Percentiles rank a stretch among this genome's conserved stretches.
These are phyloP conservation scores for Astrothelium subdiscretum DNA, from an alignment of 495 filamentous ascomycete species.

Conservation along the genomic window DNA sequence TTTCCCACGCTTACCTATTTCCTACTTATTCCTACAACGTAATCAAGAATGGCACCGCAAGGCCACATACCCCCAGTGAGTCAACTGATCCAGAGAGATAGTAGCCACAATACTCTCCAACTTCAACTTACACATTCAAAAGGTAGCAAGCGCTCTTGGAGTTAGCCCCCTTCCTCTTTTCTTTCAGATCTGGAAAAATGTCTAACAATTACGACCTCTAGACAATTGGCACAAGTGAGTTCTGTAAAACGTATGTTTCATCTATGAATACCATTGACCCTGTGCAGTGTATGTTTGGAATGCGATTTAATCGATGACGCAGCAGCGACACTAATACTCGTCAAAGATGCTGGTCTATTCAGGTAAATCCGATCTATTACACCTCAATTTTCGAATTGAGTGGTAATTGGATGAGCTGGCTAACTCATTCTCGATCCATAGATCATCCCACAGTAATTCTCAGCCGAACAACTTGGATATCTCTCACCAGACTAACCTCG, in stretches of 20 bases:
- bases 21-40: not conserved
- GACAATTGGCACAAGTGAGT: slow-evolving; percentile 1
- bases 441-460: not conserved
- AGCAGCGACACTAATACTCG: not conserved
- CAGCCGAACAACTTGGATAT: not conserved
- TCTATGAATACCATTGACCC: not conserved
- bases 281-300: not conserved
- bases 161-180: not conserved
- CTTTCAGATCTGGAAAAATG: not conserved
- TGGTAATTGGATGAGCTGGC: no score
- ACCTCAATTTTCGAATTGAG: no score
- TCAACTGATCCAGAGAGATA: not conserved
- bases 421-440: no score
- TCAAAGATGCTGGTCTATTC: not conserved
- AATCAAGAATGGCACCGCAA: not conserved
- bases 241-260: not conserved
- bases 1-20: not conserved
- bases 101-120: not conserved
- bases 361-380: not conserved
- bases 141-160: not conserved
- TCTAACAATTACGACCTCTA: not conserved
- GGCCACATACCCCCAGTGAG: not conserved
- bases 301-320: not conserved
- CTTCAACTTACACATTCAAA: not conserved
- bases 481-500: not conserved